Evolutionary conservation across 306 rosid genomes (phyloP), one percentile per base, ranked within the genome.

Genomic region (Prunus davidiana): DNA sequence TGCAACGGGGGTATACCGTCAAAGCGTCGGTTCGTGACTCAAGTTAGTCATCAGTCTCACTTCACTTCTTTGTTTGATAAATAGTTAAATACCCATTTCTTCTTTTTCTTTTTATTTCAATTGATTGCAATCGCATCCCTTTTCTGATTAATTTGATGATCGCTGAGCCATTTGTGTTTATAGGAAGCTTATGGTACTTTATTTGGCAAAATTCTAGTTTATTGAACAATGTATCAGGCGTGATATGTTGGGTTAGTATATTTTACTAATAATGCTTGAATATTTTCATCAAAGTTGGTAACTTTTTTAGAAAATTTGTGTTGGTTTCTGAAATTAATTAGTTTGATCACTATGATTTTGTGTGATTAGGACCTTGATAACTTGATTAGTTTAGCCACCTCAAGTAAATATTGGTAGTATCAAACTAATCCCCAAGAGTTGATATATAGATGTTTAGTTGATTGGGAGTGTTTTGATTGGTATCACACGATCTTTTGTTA

Each of bases 1-100:
- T 70, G 3, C 49, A 70, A 24, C 76, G 57, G 8, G 76, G 81
- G 13, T 78, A 78, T n/a, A 61, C 71, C 6, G 71, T 70, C 32
- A 78, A 54, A 10, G 75, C 75, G 16, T 19, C 75, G 0, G 20
- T 71, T 28, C 75, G 75, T 28, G 75, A 52, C 75, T 64, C 64
- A 71, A 6, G 75, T 71, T 25, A 68, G 58, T 68, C 20, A 7
- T 32, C 69, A 2, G 43, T 62, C 46, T 64, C 12, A 15, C 45
- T 30, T 32, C 45, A 28, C 46, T 32, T 1, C 46, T 64, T 62
- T 15, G 11, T 10, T 27, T 24, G 7, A 5, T 30, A 12, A 16
- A 51, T 51, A 18, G 20, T 12, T 51, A 16, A 51, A 12, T 50
- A 12, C 32, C 32, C 64, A 57, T 32, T 57, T 3, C 5, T 22